Evolutionary conservation across 257 asterid species (phyloP).

Genomic region (Lycium ferocissimum): DNA sequence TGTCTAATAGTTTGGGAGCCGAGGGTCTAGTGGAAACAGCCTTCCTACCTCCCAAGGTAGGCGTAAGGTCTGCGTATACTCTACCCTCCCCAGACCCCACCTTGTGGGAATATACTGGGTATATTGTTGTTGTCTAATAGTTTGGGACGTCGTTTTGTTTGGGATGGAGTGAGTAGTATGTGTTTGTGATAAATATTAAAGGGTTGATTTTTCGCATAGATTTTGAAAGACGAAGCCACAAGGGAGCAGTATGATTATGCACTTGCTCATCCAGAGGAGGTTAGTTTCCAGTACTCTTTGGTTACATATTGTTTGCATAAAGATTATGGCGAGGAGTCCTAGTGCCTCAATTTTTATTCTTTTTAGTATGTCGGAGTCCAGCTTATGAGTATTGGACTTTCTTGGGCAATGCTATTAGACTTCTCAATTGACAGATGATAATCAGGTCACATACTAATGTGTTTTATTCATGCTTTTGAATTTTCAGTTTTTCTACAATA

Average conservation of each 20-base stretch:
- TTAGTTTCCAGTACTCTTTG: slow-evolving; percentile 37
- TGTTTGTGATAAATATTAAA: not conserved
- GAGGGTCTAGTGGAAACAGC: too few relatives aligned
- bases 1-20: not conserved
- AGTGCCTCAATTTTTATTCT: not conserved
- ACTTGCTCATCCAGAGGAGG: slow-evolving; percentile 98
- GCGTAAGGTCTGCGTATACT: too few relatives aligned
- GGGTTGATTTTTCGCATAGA: slow-evolving; percentile 50
- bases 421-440: slow-evolving; percentile 17
- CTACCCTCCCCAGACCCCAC: too few relatives aligned
- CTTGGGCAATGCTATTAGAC: not conserved
- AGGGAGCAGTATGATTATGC: slow-evolving; percentile 98
- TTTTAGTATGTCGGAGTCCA: not conserved
- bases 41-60: too few relatives aligned
- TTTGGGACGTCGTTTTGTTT: not conserved
- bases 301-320: slow-evolving; percentile 9
- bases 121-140: not conserved
- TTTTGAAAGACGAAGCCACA: slow-evolving; percentile 92
- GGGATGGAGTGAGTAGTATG: slow-evolving; percentile 16
- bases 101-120: too few relatives aligned
- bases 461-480: slow-evolving; percentile 34
- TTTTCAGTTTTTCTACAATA: slow-evolving; percentile 78
- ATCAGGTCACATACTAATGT: not conserved
- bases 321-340: not conserved
- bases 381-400: not conserved